These are phyloP conservation scores for Colletotrichum echinochloae DNA, from an alignment of 2,329 filamentous ascomycete genomes.

Conservation along the genomic window DNA sequence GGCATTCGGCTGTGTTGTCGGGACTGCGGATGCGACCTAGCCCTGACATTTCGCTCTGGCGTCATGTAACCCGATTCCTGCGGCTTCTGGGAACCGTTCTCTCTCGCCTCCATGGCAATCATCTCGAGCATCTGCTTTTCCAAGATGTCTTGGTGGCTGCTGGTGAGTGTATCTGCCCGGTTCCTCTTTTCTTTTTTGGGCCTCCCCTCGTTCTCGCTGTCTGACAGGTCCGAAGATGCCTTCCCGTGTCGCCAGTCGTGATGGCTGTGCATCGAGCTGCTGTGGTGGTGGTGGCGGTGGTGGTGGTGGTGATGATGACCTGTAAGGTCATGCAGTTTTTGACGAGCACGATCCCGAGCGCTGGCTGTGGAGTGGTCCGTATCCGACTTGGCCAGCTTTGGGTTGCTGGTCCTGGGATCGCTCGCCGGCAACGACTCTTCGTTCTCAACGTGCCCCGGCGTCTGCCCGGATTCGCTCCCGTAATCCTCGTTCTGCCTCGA, in stretches of 20 bases:
- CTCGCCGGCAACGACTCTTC: slow-evolving; percentile 11
- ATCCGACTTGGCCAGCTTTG: slow-evolving; percentile 47
- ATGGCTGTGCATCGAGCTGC: slow-evolving; percentile 61
- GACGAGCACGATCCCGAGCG: slow-evolving; percentile 69
- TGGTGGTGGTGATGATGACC: slow-evolving; percentile 59
- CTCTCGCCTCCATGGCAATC: slow-evolving; percentile 65
- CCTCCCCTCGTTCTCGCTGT: slow-evolving; percentile 61
- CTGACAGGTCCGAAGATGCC: slow-evolving; percentile 70
- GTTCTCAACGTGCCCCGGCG: slow-evolving; percentile 11
- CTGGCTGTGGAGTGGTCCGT: slow-evolving; percentile 61
- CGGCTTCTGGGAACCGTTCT: slow-evolving; percentile 50
- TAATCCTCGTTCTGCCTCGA: slow-evolving; percentile 46
- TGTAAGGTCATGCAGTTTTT: slow-evolving; percentile 69
- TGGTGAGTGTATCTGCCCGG: slow-evolving; percentile 61
- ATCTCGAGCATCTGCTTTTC: slow-evolving; percentile 73
- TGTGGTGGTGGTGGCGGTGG: slow-evolving; percentile 50
- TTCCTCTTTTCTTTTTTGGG: slow-evolving; percentile 51
- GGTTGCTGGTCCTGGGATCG: slow-evolving; percentile 42
- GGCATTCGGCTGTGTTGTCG: slow-evolving; percentile 51
- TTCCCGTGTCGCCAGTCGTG: slow-evolving; percentile 66
- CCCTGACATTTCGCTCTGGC: slow-evolving; percentile 36
- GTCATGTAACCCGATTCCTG: slow-evolving; percentile 29
- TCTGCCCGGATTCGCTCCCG: slow-evolving; percentile 29
- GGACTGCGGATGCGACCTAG: slow-evolving; percentile 46
- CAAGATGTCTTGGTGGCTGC: slow-evolving; percentile 64